Conservation (phyloP, 179 eudicot species). For the Spergularia azorica region DNA sequence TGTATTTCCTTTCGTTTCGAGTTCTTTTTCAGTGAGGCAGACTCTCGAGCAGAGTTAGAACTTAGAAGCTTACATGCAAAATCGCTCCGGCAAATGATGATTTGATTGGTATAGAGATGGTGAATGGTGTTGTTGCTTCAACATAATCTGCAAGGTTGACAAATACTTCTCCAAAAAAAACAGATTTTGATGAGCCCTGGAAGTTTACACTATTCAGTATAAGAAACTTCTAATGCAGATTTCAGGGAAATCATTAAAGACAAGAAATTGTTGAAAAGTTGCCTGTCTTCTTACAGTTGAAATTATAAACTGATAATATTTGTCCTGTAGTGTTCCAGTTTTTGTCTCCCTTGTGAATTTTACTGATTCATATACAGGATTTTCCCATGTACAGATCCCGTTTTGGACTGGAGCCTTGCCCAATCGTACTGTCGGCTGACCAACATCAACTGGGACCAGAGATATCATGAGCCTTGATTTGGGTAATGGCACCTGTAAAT, state of each 20-base stretch:
- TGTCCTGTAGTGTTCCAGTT: conserved; percentile 48
- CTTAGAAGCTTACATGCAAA: conserved; percentile 38
- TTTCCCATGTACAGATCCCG: conserved; percentile 86
- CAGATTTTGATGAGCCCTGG: conserved; percentile 52
- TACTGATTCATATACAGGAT: conserved; percentile 81
- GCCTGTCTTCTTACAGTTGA: conserved; percentile 37
- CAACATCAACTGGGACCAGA: conserved; percentile 79
- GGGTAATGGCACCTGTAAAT: conserved; percentile 65
- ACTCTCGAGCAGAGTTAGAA: neutral
- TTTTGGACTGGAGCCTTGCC: conserved; percentile 65
- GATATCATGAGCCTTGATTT: conserved; percentile 67
- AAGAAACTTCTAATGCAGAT: conserved; percentile 9
- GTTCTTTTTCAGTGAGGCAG: neutral
- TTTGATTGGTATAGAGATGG: conserved; percentile 43
- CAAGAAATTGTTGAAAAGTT: neutral
- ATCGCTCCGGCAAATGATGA: conserved; percentile 42
- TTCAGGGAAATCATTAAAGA: neutral
- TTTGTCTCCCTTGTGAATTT: conserved; percentile 59
- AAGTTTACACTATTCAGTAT: neutral
- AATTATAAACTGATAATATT: conserved; percentile 42
- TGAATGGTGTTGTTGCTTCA: conserved; percentile 39
- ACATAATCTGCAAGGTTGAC: conserved; percentile 46
- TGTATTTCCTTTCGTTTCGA: neutral
- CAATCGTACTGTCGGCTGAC: conserved; percentile 79
- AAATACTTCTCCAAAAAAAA: conserved; percentile 46